phyloP scores from a whole-genome alignment of 495 filamentous ascomycete genomes.

The Penicillium cataractarum region DNA sequence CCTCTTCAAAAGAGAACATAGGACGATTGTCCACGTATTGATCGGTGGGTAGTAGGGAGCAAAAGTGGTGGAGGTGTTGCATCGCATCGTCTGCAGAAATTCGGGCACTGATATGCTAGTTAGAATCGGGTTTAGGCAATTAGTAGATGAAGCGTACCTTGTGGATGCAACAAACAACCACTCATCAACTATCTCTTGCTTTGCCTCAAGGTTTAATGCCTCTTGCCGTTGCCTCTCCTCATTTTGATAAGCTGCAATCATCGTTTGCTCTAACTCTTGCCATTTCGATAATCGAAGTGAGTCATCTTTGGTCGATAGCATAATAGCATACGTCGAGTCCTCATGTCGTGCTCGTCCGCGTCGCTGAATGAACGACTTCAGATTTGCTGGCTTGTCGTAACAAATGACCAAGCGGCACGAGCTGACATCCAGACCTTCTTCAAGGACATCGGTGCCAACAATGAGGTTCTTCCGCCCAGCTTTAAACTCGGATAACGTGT shows the following conservation, averaged over 20 bases:
- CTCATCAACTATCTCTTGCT: constrained; percentile 47
- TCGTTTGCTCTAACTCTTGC: constrained; percentile 66
- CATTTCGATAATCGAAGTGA: constrained; percentile 52
- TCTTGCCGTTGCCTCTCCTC: constrained; percentile 59
- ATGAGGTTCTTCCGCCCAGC: constrained; percentile 74
- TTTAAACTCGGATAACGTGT: constrained; percentile 70
- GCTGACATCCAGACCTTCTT: constrained; percentile 91
- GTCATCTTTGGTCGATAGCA: constrained; percentile 52
- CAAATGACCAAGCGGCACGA: constrained; percentile 88
- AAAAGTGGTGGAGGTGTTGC: constrained; percentile 83
- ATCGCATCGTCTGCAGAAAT: constrained; percentile 74
- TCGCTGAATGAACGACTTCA: constrained; percentile 89
- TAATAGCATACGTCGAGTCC: constrained; percentile 70
- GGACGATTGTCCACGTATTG: constrained; percentile 59
- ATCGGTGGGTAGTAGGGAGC: constrained; percentile 58
- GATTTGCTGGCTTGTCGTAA: constrained; percentile 72
- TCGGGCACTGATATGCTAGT: constrained; percentile 74
- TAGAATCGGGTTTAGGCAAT: not conserved
- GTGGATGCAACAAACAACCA: constrained; percentile 56
- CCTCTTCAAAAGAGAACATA: constrained; percentile 46
- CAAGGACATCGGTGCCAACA: constrained; percentile 80
- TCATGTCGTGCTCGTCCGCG: constrained; percentile 79
- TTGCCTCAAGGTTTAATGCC: constrained; percentile 52
- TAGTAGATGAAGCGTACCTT: constrained; percentile 40
- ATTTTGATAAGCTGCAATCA: constrained; percentile 75